Conservation (phyloP, 2,329 filamentous ascomycete genomes). For the Talaromyces amestolkiae region DNA sequence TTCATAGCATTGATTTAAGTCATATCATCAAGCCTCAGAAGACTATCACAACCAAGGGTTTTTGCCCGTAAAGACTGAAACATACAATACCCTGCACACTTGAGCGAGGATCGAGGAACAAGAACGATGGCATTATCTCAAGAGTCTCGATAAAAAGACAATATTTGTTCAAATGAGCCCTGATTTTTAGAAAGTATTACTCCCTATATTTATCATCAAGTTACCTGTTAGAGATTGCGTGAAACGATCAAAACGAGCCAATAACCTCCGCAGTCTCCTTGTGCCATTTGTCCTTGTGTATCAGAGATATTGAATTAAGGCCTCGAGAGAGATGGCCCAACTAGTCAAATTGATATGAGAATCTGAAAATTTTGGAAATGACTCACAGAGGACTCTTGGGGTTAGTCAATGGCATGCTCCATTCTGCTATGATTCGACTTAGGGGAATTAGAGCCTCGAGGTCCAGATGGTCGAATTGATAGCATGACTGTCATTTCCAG, state of each 20-base stretch:
- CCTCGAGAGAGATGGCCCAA: background rate
- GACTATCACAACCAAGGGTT: background rate
- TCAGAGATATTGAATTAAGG: background rate
- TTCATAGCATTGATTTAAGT: too few species aligned
- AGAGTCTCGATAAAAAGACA: too few species aligned
- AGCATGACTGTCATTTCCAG: conserved; percentile 67
- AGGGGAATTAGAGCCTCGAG: conserved; percentile 66
- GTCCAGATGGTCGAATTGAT: conserved; percentile 73
- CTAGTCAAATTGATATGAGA: background rate
- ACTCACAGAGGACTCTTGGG: background rate
- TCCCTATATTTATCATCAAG: background rate
- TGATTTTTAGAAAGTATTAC: background rate
- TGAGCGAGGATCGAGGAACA: background rate
- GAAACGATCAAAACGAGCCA: background rate
- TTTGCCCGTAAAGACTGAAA: background rate
- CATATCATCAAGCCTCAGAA: background rate
- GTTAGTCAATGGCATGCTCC: background rate
- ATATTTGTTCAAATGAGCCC: background rate
- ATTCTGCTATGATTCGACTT: background rate
- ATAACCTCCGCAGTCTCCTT: too few species aligned
- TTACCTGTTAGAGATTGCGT: background rate
- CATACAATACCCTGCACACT: background rate
- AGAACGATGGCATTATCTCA: background rate
- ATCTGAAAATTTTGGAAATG: background rate
- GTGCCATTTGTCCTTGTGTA: too few species aligned